Base-by-base conservation (phyloP, 371 early-diverging fungal species). In the Mortierella sp. region DNA sequence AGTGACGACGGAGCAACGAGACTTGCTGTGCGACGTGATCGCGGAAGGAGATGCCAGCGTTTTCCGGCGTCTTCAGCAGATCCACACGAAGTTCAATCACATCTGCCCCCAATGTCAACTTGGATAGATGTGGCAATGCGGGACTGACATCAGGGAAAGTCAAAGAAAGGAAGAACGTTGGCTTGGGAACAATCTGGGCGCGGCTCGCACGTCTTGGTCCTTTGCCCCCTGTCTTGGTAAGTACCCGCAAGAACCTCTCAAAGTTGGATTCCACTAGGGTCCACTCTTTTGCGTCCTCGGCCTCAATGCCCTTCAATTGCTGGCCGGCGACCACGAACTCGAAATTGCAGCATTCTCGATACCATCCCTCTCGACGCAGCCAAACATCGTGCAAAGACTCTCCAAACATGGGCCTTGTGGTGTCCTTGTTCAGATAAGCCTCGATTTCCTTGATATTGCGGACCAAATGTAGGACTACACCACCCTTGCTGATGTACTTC, bases 41-140 rank as follows among this genome's bases (percentile, higher is more conserved):
- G 7, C 85, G 80, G 47, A 86, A 82, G 16, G 79, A 68, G 17
- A 63, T 58, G 8, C 70, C 69, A 45, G 61, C 59, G 37, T 81
- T 63, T 29, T 83, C 85, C 7, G 85, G 83, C 17, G 72, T 72
- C 54, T 81, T 71, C 43, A 98, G 81, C 27, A 97, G 81, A 78
- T 98, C 98, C 2, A 93, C 96, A 28, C 98, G 94, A 44, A 97
- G 80, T 82, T 98, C 98, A 46, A 98, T 85, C 21, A 95, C 96
- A 67, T 95, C 92, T 0, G 90, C 85, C 8, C 96, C 97, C 48
- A 91, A 88, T 8, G 90, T 86, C 39, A 95, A 79, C 25, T 82
- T 77, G 1, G 80, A 78, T 5, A 96, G 59, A 4, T 81, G 60
- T 21, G 81, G 72, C 37, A 83, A 54, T 10, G 83, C 81, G 0